Base-by-base conservation (phyloP, 768 basidiomycete genomes). In the Naganishia friedmannii region DNA sequence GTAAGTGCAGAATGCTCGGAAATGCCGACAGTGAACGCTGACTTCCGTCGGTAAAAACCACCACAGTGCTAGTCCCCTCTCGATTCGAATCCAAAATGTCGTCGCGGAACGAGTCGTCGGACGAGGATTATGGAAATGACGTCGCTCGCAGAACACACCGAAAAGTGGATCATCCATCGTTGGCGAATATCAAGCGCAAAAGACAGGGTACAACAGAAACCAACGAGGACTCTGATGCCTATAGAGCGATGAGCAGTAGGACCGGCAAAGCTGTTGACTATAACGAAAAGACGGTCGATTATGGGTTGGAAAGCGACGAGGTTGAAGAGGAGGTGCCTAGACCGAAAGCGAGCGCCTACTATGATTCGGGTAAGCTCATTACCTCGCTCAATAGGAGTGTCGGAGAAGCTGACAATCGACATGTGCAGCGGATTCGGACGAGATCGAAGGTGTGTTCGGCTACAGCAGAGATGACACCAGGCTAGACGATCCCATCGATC, bases 361-460 rank as follows among this genome's bases (percentile, higher is more conserved):
- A 54, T 29, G 65, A 67, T 58, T 57, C 31, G 13, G 66, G 70
- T 55, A 34, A n/a, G 56, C 39, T 23, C 42, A 65, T 23, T 28
- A 53, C n/a, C n/a, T 51, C 15, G 51, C 21, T 9, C 28, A 3
- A n/a, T 39, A 53, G 46, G 17, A 29, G 8, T 7, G 34, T 37
- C 34, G 34, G 34, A 12, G 32, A 34, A 48, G 29, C 29, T 37
- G 6, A 39, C 23, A 51, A 31, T 2, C 28, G 2, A 13, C 57
- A 34, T 19, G 39, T 29, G 68, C 60, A 60, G 65, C 51, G 15
- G 69, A 72, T n/a, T 70, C 73, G 42, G 79, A 81, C 57, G 80
- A 81, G 72, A 95, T 99, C 55, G 96, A 99, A 82, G 87, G 87
- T 46, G 92, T 99, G 48, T 86, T 95, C 48, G 88, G 86, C 37